phyloP scores from a whole-genome alignment of 768 basidiomycete genomes.

The Boletus rufocinnamomeus region DNA sequence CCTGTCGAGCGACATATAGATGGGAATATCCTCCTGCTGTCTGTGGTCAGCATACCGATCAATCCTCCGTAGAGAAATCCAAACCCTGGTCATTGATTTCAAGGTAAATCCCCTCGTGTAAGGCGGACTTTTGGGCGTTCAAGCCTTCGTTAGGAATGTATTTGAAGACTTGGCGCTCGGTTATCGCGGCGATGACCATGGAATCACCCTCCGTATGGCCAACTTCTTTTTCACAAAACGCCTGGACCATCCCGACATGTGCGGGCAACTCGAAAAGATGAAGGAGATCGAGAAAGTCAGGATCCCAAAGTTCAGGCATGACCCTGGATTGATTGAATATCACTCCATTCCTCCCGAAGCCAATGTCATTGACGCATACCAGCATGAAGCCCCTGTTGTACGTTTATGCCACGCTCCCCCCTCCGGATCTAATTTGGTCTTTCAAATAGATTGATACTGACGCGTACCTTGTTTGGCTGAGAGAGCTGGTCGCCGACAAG shows the following conservation, averaged over 20 bases:
- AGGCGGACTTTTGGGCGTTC: not conserved
- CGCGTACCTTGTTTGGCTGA: not conserved
- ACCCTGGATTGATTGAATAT: not conserved
- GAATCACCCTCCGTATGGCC: not conserved
- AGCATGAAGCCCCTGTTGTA: not conserved
- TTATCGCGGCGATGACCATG: not conserved
- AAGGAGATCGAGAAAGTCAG: not conserved
- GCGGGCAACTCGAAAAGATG: not conserved
- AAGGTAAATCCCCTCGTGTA: not conserved
- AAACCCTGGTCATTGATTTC: not conserved
- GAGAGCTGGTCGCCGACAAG: not conserved
- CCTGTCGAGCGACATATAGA: not conserved
- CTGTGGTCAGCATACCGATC: not conserved
- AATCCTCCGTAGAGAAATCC: not conserved
- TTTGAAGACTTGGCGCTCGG: not conserved
- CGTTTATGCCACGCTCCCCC: too few relatives aligned
- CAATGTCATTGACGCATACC: not conserved
- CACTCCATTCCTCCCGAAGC: not conserved
- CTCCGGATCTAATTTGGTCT: not conserved
- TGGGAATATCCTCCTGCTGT: not conserved
- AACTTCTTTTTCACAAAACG: slow-evolving; percentile 1
- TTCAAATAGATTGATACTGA: not conserved
- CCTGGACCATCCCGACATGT: not conserved
- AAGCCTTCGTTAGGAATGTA: not conserved
- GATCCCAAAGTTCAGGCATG: not conserved